These are phyloP conservation scores for Penicillium cataractarum DNA, from an alignment of 495 filamentous ascomycete genomes.

Conservation along the genomic window DNA sequence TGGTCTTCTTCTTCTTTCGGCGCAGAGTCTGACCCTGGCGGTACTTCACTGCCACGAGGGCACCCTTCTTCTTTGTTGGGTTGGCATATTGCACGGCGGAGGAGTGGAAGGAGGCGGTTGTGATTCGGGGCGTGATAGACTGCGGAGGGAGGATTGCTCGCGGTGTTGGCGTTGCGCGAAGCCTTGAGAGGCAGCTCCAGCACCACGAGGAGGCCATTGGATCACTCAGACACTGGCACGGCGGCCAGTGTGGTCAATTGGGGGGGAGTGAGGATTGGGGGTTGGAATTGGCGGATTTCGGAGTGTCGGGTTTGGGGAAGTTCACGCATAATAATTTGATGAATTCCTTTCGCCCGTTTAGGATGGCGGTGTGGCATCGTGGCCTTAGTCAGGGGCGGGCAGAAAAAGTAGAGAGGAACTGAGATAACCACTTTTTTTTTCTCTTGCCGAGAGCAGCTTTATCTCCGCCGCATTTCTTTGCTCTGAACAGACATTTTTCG, in stretches of 20 bases:
- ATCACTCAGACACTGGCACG: conserved; percentile 36
- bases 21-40: conserved; percentile 46
- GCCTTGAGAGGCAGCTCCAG: conserved; percentile 65
- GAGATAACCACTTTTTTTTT: conserved; percentile 37
- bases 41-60: conserved; percentile 33
- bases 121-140: conserved; percentile 36
- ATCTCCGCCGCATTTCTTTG: conserved; percentile 28
- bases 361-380: conserved; percentile 26
- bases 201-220: conserved; percentile 69
- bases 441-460: conserved; percentile 27
- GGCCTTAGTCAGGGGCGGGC: conserved; percentile 32
- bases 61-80: conserved; percentile 44
- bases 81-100: conserved; percentile 43
- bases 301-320: conserved; percentile 19
- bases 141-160: conserved; percentile 42
- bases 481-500: conserved; percentile 8
- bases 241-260: conserved; percentile 43
- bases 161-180: conserved; percentile 53
- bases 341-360: conserved; percentile 27
- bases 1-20: conserved; percentile 51
- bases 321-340: conserved; percentile 40
- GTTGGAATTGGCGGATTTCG: conserved; percentile 23
- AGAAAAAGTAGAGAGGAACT: conserved; percentile 29
- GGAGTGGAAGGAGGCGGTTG: conserved; percentile 51
- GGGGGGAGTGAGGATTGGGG: too few species aligned